Percentiles rank a stretch among this genome's conserved stretches.
These are phyloP conservation scores for Ilex asprella DNA, from an alignment of 257 asterid genomes.

Conservation along the genomic window DNA sequence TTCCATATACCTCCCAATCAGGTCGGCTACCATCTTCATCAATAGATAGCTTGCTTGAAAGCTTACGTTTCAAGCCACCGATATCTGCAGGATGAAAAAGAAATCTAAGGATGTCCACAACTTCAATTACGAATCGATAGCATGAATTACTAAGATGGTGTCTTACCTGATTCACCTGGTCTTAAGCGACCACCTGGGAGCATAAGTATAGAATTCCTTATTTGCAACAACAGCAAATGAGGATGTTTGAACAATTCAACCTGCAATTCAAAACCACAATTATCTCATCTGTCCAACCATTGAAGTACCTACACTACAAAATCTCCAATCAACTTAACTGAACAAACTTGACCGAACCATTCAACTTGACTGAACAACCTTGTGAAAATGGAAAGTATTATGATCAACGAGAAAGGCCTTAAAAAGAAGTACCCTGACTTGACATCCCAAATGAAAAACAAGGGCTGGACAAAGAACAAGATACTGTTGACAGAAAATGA, in stretches of 20 bases:
- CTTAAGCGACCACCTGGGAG: constrained; percentile 90
- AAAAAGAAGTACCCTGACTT: too few relatives aligned
- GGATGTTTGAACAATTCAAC: constrained; percentile 88
- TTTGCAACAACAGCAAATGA: constrained; percentile 72
- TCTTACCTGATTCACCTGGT: constrained; percentile 80
- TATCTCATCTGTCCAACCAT: not conserved
- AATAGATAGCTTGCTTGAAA: constrained; percentile 59
- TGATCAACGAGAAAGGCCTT: too few relatives aligned
- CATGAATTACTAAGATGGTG: not conserved
- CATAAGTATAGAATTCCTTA: constrained; percentile 49
- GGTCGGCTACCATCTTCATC: constrained; percentile 45
- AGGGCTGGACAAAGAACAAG: too few relatives aligned
- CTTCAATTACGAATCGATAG: not conserved
- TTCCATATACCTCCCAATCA: constrained; percentile 65
- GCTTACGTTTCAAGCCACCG: constrained; percentile 82
- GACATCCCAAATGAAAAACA: too few relatives aligned
- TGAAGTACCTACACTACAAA: not conserved
- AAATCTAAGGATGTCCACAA: not conserved
- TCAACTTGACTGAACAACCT: too few relatives aligned
- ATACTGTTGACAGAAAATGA: too few relatives aligned
- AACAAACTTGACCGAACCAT: too few relatives aligned
- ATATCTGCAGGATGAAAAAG: constrained; percentile 36
- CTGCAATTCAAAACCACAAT: constrained; percentile 26
- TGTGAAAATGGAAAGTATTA: too few relatives aligned
- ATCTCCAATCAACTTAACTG: too few relatives aligned